Base-by-base conservation (phyloP, 2,329 filamentous ascomycete genomes). In the Hypoxylon sp. region DNA sequence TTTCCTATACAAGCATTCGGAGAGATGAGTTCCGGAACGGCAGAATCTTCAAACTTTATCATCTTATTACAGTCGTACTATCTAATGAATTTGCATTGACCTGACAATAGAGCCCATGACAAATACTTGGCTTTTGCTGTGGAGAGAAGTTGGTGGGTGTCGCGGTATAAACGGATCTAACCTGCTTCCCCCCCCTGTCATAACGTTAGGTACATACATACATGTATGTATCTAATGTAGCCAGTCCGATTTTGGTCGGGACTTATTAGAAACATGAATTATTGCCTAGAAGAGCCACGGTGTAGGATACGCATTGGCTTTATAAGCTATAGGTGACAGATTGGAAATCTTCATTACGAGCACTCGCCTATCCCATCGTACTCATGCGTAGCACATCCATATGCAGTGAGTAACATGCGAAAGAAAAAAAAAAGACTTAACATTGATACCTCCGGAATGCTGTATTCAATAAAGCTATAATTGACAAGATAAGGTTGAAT, bases 21-120 rank as follows among this genome's bases (percentile, higher is more conserved):
- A 68, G 53, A 70, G 14, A 47, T 54, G 63, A 10, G 46, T 54
- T 70, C 70, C 70, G 70, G 51, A 48, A 62, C 62, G 59, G 62
- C 54, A 63, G 48, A 64, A 68, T 62, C 35, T 60, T 44, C 39
- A 22, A 51, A 46, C 19, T 44, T 26, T 37, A 50, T 58, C 26
- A 22, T 14, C 10, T 48, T 58, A 55, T 64, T 62, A 42, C 50
- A 56, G 22, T 48, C 3, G 39, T 53, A 31, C 29, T 31, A 31
- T 31, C 29, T 31, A 60, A 58, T 52, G 48, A 33, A 48, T 47
- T 47, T 29, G 19, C 29, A 54, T 58, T 35, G 33, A 37, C 46
- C n/a, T 42, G 35, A 33, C 14, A 42, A 31, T 53, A 58, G 29
- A 26, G 11, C 46, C n/a, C 29, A 8, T 55, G 46, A 31, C 53